These are phyloP conservation scores for Fusarium circinatum DNA, from an alignment of 2,329 filamentous ascomycete genomes.

Conservation along the genomic window DNA sequence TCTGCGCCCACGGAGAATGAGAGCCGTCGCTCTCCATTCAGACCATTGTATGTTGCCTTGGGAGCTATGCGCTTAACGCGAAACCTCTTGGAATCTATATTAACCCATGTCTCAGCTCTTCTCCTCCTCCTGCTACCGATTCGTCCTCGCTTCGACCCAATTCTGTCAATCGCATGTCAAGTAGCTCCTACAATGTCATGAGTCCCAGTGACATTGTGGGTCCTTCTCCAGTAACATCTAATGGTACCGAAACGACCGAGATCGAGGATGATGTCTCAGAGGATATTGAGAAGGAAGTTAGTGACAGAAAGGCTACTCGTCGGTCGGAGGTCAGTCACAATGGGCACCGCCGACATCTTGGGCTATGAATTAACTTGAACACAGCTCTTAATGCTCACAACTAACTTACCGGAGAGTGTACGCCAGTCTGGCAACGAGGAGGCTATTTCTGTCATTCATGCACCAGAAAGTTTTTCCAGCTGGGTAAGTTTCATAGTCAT, in stretches of 20 bases:
- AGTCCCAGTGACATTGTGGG: conserved; percentile 78
- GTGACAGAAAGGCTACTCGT: conserved; percentile 24
- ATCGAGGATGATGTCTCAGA: conserved; percentile 82
- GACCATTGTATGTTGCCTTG: conserved; percentile 59
- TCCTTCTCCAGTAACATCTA: conserved; percentile 86
- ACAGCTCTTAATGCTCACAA: conserved; percentile 64
- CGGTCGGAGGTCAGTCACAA: conserved; percentile 47
- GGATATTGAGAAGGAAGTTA: conserved; percentile 57
- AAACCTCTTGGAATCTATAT: neutral
- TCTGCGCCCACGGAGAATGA: conserved; percentile 65
- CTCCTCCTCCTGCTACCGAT: conserved; percentile 52
- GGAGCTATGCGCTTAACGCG: neutral
- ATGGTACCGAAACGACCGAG: conserved; percentile 83
- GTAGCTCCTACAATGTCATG: conserved; percentile 63
- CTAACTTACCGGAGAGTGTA: conserved; percentile 66
- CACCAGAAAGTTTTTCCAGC: conserved; percentile 81
- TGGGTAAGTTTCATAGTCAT: conserved; percentile 68
- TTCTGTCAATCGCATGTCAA: conserved; percentile 59
- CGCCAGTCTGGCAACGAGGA: conserved; percentile 75
- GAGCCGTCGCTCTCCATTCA: conserved; percentile 59
- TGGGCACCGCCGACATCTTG: neutral
- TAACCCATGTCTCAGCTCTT: conserved; percentile 46
- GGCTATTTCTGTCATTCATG: conserved; percentile 90
- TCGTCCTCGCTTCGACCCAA: conserved; percentile 62
- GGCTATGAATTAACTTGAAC: conserved; percentile 24